Evolutionary conservation across 164 flowering plant genomes (phyloP), one percentile per base, ranked within the genome.

Genomic region (Dillenia suffruticosa): DNA sequence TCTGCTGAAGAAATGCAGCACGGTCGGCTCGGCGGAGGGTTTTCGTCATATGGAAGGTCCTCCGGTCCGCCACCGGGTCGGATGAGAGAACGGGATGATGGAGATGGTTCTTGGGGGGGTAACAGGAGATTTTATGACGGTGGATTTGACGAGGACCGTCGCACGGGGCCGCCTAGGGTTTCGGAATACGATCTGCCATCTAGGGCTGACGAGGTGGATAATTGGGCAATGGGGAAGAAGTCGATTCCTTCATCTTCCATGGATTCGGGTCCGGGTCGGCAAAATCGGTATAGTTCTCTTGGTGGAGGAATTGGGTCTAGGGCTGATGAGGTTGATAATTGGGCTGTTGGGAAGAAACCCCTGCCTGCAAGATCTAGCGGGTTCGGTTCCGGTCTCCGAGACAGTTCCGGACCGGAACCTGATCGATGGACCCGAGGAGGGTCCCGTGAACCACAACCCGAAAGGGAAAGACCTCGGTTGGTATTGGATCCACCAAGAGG

Each of bases 161-260:
- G 87, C 54, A 79, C 73, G 44, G 67, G 72, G 3, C 66, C 77
- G 12, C 52, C 86, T 73, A 84, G 94, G 81, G 85, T 32, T 76
- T 77, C 88, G 40, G 97, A 87, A 50, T 78, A 63, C 9, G 89
- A 86, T 69, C 92, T 76, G 51, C 90, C 89, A 2, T 90, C 93
- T 46, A 79, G 96, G 63, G 98, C 95, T 9, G 94, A 89, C 58
- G 97, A 82, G 76, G 96, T 80, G 2, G 96, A 90, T 69, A 82
- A 88, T 58, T 93, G 96, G 97, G 85, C 79, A 19, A 22, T 55
- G 49, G 68, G 43, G 19, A 86, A 92, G 73, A 90, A 79, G 26
- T 44, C 85, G 9, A n/a, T 72, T 11, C 68, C 79, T 1, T 43
- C 73, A 1, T 22, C 43, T 32, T 45, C 61, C 1, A 6, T 66